Evolutionary conservation across 257 asterid species (phyloP).

Genomic region (Solanum virginianum): DNA sequence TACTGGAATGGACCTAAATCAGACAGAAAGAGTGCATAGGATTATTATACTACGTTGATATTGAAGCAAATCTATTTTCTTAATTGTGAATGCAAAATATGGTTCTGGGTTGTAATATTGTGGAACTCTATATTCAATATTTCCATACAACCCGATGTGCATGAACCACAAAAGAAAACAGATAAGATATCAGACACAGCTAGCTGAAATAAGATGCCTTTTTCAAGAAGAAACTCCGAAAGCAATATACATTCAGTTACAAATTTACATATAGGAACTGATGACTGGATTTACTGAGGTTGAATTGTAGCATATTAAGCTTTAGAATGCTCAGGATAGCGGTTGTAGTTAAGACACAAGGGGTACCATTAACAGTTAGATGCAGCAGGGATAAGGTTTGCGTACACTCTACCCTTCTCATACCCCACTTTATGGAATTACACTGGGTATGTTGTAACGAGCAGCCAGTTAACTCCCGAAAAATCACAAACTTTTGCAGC

Average conservation of each 20-base stretch:
- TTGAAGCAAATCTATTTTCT: background rate
- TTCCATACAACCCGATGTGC: background rate
- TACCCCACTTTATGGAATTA: background rate
- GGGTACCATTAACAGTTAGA: background rate
- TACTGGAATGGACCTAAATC: background rate
- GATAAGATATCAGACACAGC: background rate
- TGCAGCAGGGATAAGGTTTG: background rate
- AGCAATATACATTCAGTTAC: background rate
- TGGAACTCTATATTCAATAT: background rate
- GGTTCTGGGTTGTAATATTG: background rate
- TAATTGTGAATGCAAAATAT: background rate
- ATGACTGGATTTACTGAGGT: background rate
- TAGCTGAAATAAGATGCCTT: background rate
- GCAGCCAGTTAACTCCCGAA: background rate
- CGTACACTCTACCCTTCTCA: background rate
- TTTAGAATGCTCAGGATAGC: background rate
- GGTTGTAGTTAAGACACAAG: background rate
- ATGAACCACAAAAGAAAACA: background rate
- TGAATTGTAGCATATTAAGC: background rate
- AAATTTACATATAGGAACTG: background rate
- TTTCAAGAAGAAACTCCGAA: background rate
- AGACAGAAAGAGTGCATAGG: background rate
- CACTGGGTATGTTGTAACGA: background rate
- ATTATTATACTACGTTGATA: background rate
- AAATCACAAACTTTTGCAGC: background rate